These are phyloP conservation scores for Sedum album DNA, from an alignment of 164 flowering plant species.

Conservation along the genomic window DNA sequence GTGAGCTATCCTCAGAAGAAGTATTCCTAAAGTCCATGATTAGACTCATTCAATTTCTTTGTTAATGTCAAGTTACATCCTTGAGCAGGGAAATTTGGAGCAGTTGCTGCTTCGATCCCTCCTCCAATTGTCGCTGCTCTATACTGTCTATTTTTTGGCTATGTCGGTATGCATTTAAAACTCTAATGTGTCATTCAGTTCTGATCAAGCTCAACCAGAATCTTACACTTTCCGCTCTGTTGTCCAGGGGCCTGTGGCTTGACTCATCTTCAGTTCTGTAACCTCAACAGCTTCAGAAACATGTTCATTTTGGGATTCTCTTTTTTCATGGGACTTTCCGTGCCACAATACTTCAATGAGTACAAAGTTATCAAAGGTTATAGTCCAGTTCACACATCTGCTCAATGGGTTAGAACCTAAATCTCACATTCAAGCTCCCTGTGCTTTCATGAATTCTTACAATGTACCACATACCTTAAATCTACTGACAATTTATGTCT, in stretches of 20 bases:
- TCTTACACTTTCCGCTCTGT: background rate
- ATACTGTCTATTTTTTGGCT: constrained; percentile 69
- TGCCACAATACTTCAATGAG: constrained; percentile 25
- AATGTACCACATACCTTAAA: background rate
- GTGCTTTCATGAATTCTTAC: background rate
- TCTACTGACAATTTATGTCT: background rate
- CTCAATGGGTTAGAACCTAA: constrained; percentile 46
- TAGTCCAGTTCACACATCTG: constrained; percentile 66
- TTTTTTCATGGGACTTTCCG: constrained; percentile 70
- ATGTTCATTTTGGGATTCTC: constrained; percentile 77
- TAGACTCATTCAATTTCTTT: background rate
- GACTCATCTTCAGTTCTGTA: constrained; percentile 76
- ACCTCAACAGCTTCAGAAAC: constrained; percentile 68
- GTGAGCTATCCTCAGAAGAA: background rate
- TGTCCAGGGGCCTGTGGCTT: constrained; percentile 67
- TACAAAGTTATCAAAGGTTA: constrained; percentile 36
- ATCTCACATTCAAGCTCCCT: background rate
- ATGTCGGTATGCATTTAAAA: constrained; percentile 44
- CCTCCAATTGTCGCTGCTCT: constrained; percentile 59
- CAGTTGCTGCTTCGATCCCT: constrained; percentile 74
- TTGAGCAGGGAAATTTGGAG: constrained; percentile 63
- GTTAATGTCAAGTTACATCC: background rate
- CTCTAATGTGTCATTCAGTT: background rate
- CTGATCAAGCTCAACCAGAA: background rate
- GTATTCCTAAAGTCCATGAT: background rate